phyloP scores from a whole-genome alignment of 2,329 filamentous ascomycete genomes.

The Dactylellina parvicollis region DNA sequence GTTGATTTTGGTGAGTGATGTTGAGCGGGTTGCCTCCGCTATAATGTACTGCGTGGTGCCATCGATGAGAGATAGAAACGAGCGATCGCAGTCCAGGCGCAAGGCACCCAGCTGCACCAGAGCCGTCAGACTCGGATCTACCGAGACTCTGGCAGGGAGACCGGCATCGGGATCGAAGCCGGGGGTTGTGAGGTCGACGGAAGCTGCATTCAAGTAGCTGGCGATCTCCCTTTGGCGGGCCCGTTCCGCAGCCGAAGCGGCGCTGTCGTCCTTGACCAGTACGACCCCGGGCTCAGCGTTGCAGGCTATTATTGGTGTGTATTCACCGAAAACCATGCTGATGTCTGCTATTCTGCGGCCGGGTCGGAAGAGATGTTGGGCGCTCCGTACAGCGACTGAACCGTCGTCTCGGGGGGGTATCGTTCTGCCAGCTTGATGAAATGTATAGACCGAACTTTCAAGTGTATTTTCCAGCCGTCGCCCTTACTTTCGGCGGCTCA shows the following conservation, averaged over 20 bases:
- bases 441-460: too few species aligned
- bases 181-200: conserved; percentile 1
- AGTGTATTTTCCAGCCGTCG: too few species aligned
- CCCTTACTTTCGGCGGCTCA: too few species aligned
- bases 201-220: conserved; percentile 5
- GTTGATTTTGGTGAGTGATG: conserved; percentile 7
- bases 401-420: background rate
- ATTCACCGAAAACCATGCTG: conserved; percentile 1
- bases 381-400: background rate
- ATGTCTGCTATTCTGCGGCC: background rate
- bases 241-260: background rate
- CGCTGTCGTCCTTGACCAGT: background rate
- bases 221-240: conserved; percentile 16
- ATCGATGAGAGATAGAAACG: conserved; percentile 67
- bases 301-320: background rate
- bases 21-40: conserved; percentile 65
- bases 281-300: background rate
- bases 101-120: conserved; percentile 66
- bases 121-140: conserved; percentile 64
- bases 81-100: conserved; percentile 64
- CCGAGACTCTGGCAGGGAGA: conserved; percentile 30
- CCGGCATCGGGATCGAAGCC: background rate
- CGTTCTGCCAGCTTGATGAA: too few species aligned
- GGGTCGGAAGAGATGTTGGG: background rate
- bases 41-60: conserved; percentile 65